Evolutionary conservation across 2,329 filamentous ascomycete species (phyloP).

Genomic region (Venturia effusa): DNA sequence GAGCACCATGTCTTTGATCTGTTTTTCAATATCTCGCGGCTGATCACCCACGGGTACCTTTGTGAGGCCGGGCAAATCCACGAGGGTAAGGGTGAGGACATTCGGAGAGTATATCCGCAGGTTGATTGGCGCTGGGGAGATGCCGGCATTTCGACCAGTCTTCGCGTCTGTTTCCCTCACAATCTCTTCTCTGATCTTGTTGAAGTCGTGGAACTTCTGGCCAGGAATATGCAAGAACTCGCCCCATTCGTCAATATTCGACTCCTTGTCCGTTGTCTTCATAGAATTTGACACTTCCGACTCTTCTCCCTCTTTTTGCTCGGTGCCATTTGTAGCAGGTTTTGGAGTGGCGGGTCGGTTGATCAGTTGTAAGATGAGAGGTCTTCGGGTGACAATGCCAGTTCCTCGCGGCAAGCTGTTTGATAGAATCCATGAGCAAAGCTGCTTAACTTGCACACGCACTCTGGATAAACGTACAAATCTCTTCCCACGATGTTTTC

Average conservation of each 20-base stretch:
- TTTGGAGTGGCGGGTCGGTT: conserved; percentile 61
- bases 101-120: conserved; percentile 97
- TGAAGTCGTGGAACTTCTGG: conserved; percentile 96
- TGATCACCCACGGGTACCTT: conserved; percentile 96
- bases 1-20: conserved; percentile 95
- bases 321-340: conserved; percentile 59
- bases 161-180: conserved; percentile 92
- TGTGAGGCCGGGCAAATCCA: conserved; percentile 91
- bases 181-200: conserved; percentile 97
- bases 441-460: not conserved
- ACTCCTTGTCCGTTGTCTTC: conserved; percentile 66
- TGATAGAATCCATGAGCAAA: not conserved
- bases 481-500: conserved; percentile 98
- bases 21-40: conserved; percentile 88
- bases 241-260: conserved; percentile 94
- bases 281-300: conserved; percentile 25
- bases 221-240: conserved; percentile 97
- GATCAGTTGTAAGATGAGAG: conserved; percentile 94
- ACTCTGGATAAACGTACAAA: conserved; percentile 57
- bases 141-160: conserved; percentile 91
- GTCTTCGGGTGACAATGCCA: conserved; percentile 92
- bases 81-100: conserved; percentile 89
- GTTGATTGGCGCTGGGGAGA: conserved; percentile 95
- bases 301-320: conserved; percentile 36
- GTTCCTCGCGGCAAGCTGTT: conserved; percentile 85